Percentiles rank a stretch among this genome's conserved stretches.
Evolutionary conservation across 2,329 filamentous ascomycete species (phyloP).

Genomic region (Talaromyces marneffei): DNA sequence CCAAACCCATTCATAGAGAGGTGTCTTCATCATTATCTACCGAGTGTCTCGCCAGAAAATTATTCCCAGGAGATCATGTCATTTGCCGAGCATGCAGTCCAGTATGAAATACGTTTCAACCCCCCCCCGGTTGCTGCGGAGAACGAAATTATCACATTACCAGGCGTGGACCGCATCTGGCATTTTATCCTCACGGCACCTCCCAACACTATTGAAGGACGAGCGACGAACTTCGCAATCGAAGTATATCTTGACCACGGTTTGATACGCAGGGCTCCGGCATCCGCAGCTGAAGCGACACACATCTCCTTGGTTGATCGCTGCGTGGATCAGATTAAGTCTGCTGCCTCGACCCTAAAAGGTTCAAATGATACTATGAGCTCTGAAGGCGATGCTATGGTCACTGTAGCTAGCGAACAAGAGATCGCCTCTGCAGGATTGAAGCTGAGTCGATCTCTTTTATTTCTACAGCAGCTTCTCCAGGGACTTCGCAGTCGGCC

Average conservation of each 20-base stretch:
- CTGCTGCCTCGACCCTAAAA: conserved; percentile 56
- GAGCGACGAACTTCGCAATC: conserved; percentile 66
- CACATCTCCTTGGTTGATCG: conserved; percentile 68
- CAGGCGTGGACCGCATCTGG: conserved; percentile 70
- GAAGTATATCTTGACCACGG: conserved; percentile 61
- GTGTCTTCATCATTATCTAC: conserved; percentile 40
- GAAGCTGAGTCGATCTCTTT: conserved; percentile 62
- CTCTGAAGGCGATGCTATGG: conserved; percentile 51
- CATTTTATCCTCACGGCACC: conserved; percentile 67
- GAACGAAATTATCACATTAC: conserved; percentile 39
- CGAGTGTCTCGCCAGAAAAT: conserved; percentile 32
- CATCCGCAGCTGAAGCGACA: conserved; percentile 48
- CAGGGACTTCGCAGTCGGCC: conserved; percentile 47
- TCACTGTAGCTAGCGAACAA: conserved; percentile 44
- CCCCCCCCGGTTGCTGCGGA: conserved; percentile 42
- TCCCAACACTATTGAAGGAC: conserved; percentile 58
- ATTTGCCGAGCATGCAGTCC: conserved; percentile 39
- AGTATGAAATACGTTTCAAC: conserved; percentile 53
- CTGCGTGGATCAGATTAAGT: conserved; percentile 64
- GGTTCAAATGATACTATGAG: conserved; percentile 41
- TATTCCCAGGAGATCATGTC: conserved; percentile 36
- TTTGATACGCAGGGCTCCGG: conserved; percentile 37
- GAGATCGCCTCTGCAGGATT: conserved; percentile 53
- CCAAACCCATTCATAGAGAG: conserved; percentile 39
- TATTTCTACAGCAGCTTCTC: conserved; percentile 63